Percentiles rank a stretch among this genome's conserved stretches.
Evolutionary conservation across 1,139 yeast genomes (phyloP).

Genomic region (Trichomonascaceae sp.): DNA sequence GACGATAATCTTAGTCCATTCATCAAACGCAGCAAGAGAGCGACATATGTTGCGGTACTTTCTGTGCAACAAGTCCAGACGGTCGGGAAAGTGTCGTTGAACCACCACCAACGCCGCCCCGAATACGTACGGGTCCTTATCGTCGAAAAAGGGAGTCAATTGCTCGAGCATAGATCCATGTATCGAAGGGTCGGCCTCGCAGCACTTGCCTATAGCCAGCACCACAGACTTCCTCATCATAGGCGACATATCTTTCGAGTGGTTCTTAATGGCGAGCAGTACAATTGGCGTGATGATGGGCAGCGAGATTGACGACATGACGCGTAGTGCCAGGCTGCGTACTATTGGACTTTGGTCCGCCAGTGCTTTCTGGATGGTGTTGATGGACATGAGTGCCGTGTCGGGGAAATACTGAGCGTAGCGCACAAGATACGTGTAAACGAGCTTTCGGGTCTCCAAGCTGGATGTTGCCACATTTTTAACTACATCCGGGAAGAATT

Average conservation of each 20-base stretch:
- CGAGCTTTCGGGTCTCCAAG: slow-evolving; percentile 59
- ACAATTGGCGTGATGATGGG: slow-evolving; percentile 73
- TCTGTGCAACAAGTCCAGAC: slow-evolving; percentile 58
- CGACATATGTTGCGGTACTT: slow-evolving; percentile 51
- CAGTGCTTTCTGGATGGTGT: slow-evolving; percentile 78
- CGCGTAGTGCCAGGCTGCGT: slow-evolving; percentile 64
- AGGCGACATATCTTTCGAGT: slow-evolving; percentile 60
- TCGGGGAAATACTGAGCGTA: slow-evolving; percentile 84
- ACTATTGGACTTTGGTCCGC: slow-evolving; percentile 54
- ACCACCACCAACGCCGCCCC: slow-evolving; percentile 54
- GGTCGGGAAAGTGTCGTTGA: slow-evolving; percentile 40
- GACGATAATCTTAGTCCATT: slow-evolving; percentile 56
- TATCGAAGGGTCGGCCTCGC: slow-evolving; percentile 30
- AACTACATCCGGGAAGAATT: slow-evolving; percentile 76
- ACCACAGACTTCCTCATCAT: slow-evolving; percentile 73
- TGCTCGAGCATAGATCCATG: slow-evolving; percentile 36
- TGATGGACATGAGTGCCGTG: slow-evolving; percentile 74
- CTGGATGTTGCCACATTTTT: slow-evolving; percentile 72
- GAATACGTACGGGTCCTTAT: slow-evolving; percentile 52
- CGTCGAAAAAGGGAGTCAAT: slow-evolving; percentile 45
- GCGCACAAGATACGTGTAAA: slow-evolving; percentile 59
- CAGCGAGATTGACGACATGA: slow-evolving; percentile 69
- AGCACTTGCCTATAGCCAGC: slow-evolving; percentile 59
- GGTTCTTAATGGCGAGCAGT: slow-evolving; percentile 55
- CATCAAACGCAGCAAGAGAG: slow-evolving; percentile 45